phyloP scores from a whole-genome alignment of 345 rosid genomes.

The Aquilaria sinensis region DNA sequence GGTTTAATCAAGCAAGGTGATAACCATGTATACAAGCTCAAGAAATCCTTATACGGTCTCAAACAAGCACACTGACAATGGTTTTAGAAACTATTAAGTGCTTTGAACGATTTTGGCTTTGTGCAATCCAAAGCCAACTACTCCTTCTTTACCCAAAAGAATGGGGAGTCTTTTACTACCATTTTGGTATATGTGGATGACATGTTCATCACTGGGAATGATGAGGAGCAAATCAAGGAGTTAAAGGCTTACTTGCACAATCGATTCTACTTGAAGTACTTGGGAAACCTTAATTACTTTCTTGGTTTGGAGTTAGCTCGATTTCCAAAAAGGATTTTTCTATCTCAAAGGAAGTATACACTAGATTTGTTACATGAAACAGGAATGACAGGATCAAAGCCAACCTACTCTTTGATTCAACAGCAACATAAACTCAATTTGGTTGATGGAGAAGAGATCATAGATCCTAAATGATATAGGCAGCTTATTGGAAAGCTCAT shows the following conservation, averaged over 20 bases:
- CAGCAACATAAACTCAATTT: no score
- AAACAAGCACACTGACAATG: not conserved
- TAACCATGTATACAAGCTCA: not conserved
- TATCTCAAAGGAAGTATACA: no score
- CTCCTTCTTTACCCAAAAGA: not conserved
- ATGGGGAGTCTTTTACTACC: not conserved
- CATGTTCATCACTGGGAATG: not conserved
- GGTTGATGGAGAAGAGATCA: no score
- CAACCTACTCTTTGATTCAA: no score
- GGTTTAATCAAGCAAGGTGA: not conserved
- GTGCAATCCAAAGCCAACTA: not conserved
- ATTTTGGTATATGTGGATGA: not conserved
- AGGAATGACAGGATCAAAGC: no score
- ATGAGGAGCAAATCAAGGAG: not conserved
- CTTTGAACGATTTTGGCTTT: not conserved
- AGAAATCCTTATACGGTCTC: not conserved
- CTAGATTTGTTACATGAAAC: no score
- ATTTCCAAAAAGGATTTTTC: no score
- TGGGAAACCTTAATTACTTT: no score
- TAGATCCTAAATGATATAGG: no score
- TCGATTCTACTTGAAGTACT: no score
- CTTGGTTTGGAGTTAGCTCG: no score
- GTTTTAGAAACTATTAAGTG: not conserved
- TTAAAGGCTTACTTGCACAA: no score
- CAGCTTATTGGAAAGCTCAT: slow-evolving; percentile 27